Conservation (phyloP, 2,329 filamentous ascomycete genomes). For the Alternaria postmessia region DNA sequence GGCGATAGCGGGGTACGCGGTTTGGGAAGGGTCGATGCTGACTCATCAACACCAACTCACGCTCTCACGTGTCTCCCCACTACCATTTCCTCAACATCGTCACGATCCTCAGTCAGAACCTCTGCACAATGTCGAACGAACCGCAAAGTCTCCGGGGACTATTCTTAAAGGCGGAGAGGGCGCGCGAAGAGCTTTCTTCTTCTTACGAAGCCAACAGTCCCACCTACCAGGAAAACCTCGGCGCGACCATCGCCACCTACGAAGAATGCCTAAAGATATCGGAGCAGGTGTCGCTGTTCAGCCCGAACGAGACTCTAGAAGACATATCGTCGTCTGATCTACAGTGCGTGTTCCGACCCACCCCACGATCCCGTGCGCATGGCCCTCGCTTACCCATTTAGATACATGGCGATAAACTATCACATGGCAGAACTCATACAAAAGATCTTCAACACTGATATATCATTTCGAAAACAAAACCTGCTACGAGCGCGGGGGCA, state of each 20-base stretch:
- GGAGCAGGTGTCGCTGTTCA: constrained; percentile 81
- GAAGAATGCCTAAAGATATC: constrained; percentile 75
- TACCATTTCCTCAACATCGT: constrained; percentile 9
- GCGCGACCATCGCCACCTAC: constrained; percentile 73
- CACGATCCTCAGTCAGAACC: neutral
- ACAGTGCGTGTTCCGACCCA: constrained; percentile 62
- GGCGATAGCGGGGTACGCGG: constrained; percentile 28
- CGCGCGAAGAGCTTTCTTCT: constrained; percentile 66
- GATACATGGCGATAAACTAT: constrained; percentile 79
- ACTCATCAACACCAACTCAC: constrained; percentile 39
- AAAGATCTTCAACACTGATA: constrained; percentile 67
- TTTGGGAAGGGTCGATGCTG: constrained; percentile 20
- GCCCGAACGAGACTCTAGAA: constrained; percentile 85
- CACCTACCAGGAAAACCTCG: constrained; percentile 72
- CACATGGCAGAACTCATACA: constrained; percentile 81
- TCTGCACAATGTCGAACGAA: constrained; percentile 51
- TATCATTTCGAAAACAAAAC: constrained; percentile 62
- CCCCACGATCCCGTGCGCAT: neutral
- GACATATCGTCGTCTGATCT: constrained; percentile 86
- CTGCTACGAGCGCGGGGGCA: constrained; percentile 71
- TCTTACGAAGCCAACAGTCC: constrained; percentile 71
- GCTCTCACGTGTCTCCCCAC: constrained; percentile 24
- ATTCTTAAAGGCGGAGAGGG: constrained; percentile 63
- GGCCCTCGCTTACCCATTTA: constrained; percentile 39
- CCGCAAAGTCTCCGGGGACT: constrained; percentile 64